Evolutionary conservation across 805 yeast species (phyloP).

Genomic region (Kodamaea hsintzibuensis): DNA sequence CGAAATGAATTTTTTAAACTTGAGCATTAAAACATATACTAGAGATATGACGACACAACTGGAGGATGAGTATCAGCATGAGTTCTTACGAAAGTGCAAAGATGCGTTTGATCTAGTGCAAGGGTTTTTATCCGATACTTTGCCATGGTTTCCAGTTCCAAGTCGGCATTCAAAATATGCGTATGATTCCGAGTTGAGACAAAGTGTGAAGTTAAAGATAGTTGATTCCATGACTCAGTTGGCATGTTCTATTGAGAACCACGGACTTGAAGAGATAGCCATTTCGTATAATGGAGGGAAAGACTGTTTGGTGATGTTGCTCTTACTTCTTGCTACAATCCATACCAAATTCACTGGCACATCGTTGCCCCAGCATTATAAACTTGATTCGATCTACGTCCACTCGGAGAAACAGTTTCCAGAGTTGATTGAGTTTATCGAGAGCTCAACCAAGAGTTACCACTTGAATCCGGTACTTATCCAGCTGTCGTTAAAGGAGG

Average conservation of each 20-base stretch:
- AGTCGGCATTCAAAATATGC: slow-evolving; percentile 18
- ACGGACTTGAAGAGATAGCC: slow-evolving; percentile 55
- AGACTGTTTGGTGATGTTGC: slow-evolving; percentile 88
- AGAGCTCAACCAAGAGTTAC: slow-evolving; percentile 53
- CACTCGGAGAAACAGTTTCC: slow-evolving; percentile 72
- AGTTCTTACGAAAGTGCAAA: slow-evolving; percentile 23
- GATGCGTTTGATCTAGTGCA: slow-evolving; percentile 35
- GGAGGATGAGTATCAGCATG: slow-evolving; percentile 10
- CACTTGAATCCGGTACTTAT: slow-evolving; percentile 49
- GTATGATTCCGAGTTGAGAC: slow-evolving; percentile 22
- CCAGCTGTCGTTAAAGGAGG: slow-evolving; percentile 58
- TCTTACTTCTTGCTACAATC: slow-evolving; percentile 64
- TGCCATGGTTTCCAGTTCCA: slow-evolving; percentile 28
- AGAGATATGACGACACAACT: slow-evolving; percentile 4
- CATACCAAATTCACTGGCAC: slow-evolving; percentile 25
- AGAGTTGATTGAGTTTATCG: slow-evolving; percentile 68
- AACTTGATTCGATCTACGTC: slow-evolving; percentile 68
- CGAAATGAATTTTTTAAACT: neutral
- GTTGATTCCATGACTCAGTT: slow-evolving; percentile 28
- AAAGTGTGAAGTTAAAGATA: slow-evolving; percentile 29
- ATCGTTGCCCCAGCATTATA: slow-evolving; percentile 26
- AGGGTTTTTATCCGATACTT: slow-evolving; percentile 28
- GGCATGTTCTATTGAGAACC: slow-evolving; percentile 28
- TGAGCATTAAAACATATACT: neutral
- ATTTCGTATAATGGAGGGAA: slow-evolving; percentile 95